Evolutionary conservation across 106 monocot genomes (phyloP), one percentile per base, ranked within the genome.

Genomic region (Cymbidium sinense): DNA sequence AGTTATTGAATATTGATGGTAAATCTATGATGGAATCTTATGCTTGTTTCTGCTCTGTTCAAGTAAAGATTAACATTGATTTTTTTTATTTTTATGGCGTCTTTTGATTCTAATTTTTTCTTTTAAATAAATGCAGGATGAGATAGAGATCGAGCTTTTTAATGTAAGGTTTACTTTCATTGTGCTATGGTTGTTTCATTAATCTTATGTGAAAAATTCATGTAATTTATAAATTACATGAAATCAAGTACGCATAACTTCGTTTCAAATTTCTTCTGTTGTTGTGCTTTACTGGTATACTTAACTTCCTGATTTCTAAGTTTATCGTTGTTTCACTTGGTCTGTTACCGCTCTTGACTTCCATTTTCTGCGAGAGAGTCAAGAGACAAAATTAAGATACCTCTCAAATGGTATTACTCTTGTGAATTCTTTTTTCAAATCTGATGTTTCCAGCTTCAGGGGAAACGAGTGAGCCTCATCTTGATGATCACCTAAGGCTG

Each of bases 141-240:
- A 71, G 71, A 71, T 71, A 71, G 71, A 37, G 71, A 71, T 71
- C 31, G 71, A 71, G 37, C 5, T n/a, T 71, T 34, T 17, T 35
- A 37, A 71, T 36, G 71, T 71, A 71, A 71, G 71, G 37, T 9
- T 34, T 69, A 28, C 31, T 71, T 17, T 58, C 21, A 58, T 0
- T 8, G 4, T 58, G 23, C 4, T 58, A 12, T 47, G 11, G 11
- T 39, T 71, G 20, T 71, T 37, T 36, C 19, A n/a, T n/a, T n/a
- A 37, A 33, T 30, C 2, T 11, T 67, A 31, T 33, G 7, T n/a
- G 2, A 0, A 62, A 27, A 62, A 25, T 61, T 58, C 55, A n/a
- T 21, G 6, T 20, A 21, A 21, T 3, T n/a, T 58, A 21, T 20
- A 61, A 67, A 31, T 67, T 30, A 31, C 67, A 9, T 30, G 67